These are phyloP conservation scores for Penicillium longicatenatum DNA, from an alignment of 495 filamentous ascomycete genomes.

Conservation along the genomic window DNA sequence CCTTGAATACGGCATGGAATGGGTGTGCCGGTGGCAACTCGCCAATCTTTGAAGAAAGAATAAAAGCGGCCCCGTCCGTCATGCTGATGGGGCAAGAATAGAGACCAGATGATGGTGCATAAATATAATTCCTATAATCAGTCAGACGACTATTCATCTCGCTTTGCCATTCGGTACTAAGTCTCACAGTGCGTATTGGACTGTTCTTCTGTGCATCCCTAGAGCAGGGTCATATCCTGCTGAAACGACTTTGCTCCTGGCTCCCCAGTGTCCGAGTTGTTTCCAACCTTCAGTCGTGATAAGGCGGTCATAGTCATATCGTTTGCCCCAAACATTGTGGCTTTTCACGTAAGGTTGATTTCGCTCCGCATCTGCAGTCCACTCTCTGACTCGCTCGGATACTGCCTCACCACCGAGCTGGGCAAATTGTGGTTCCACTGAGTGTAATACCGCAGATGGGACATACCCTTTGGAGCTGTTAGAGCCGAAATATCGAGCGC, in stretches of 20 bases:
- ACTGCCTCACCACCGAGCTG: slow-evolving; percentile 38
- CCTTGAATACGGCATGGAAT: slow-evolving; percentile 51
- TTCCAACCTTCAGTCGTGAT: slow-evolving; percentile 49
- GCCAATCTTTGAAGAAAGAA: slow-evolving; percentile 56
- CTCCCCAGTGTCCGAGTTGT: slow-evolving; percentile 39
- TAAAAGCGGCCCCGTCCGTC: slow-evolving; percentile 68
- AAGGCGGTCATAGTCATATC: slow-evolving; percentile 41
- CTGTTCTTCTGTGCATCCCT: slow-evolving; percentile 40
- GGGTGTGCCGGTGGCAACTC: slow-evolving; percentile 34
- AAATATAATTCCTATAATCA: slow-evolving; percentile 63
- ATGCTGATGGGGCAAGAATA: slow-evolving; percentile 70
- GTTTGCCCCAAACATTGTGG: slow-evolving; percentile 41
- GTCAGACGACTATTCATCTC: background rate
- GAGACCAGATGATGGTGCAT: slow-evolving; percentile 60
- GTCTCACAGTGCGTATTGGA: slow-evolving; percentile 23
- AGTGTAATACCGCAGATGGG: slow-evolving; percentile 20
- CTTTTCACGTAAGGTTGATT: slow-evolving; percentile 42
- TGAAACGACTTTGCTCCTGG: slow-evolving; percentile 37
- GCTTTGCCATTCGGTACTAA: slow-evolving; percentile 26
- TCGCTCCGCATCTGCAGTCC: slow-evolving; percentile 39
- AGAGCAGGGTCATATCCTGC: slow-evolving; percentile 38
- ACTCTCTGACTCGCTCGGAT: slow-evolving; percentile 33
- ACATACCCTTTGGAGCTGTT: slow-evolving; percentile 31
- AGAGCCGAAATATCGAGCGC: background rate
- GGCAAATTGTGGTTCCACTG: slow-evolving; percentile 24